Base-by-base conservation (phyloP, 495 filamentous ascomycete genomes). In the Achaetomiella virescens region DNA sequence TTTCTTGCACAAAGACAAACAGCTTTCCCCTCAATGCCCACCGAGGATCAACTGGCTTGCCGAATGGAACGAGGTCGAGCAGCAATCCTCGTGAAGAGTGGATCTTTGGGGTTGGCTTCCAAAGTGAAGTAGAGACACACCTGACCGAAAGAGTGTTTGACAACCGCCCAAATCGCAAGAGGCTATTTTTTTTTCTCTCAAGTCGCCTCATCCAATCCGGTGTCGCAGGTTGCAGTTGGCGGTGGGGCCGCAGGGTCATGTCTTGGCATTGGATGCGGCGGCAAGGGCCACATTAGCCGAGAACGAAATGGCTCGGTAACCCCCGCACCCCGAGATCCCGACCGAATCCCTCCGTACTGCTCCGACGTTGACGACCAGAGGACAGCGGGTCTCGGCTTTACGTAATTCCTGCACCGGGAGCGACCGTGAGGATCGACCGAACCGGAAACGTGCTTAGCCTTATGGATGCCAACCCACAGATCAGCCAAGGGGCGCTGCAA, bases 171-270 rank as follows among this genome's bases (percentile, higher is more conserved):
- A 46, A 38, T 27, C 22, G 31, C 17, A 14, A 40, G 51, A 50
- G 21, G 21, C 42, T 43, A 25, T 49, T 49, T 59, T 59, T 58
- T 57, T 58, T 58, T 58, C 27, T 40, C 33, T 43, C 9, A 9
- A 36, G 15, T 60, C 40, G 41, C 24, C 45, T 51, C 51, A 27
- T 43, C 60, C 60, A 62, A 62, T 59, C 60, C 60, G 24, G 35
- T 52, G n/a, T 52, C 37, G 55, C 55, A 55, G 35, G 27, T 25
- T 37, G n/a, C 10, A 22, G 46, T 48, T 56, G 38, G 29, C 41
- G 47, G 52, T 49, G 55, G 48, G 47, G 52, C 45, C 15, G 20
- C 54, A 57, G 40, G 22, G 27, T 11, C 8, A 11, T 25, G 1
- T 2, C 38, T 45, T 4, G 14, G 24, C 25, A 47, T 52, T 58